These are phyloP conservation scores for Carex scoparia DNA, from an alignment of 176 grass and related monocot species.

Conservation along the genomic window DNA sequence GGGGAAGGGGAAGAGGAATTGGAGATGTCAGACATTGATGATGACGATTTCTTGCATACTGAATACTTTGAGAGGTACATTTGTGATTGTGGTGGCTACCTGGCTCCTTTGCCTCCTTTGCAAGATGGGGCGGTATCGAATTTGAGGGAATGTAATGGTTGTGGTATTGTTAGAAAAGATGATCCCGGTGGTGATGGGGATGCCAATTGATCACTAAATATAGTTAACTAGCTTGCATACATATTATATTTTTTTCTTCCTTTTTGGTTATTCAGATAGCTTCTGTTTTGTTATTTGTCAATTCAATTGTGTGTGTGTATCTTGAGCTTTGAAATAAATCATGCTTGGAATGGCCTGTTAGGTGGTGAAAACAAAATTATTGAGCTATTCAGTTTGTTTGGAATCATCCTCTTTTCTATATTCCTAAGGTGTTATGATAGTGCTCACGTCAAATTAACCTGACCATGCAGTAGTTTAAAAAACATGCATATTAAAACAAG, in stretches of 20 bases:
- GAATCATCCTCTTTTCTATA: neutral
- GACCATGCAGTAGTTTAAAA: no score
- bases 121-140: constrained; percentile 34
- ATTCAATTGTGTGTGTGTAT: neutral
- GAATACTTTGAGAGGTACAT: constrained; percentile 74
- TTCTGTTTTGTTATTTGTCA: neutral
- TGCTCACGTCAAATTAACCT: neutral
- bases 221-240: neutral
- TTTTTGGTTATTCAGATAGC: neutral
- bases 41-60: constrained; percentile 48
- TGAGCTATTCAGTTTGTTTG: neutral
- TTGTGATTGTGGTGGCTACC: constrained; percentile 67
- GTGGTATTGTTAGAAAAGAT: constrained; percentile 44
- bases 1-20: constrained; percentile 27
- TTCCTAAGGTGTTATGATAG: neutral
- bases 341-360: neutral
- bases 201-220: neutral
- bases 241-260: neutral
- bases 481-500: no score
- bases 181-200: neutral
- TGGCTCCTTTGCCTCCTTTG: constrained; percentile 60
- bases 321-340: neutral
- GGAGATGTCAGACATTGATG: neutral
- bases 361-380: neutral
- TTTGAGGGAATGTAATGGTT: constrained; percentile 76